phyloP scores from a whole-genome alignment of 306 rosid genomes.

The Leucaena leucocephala region DNA sequence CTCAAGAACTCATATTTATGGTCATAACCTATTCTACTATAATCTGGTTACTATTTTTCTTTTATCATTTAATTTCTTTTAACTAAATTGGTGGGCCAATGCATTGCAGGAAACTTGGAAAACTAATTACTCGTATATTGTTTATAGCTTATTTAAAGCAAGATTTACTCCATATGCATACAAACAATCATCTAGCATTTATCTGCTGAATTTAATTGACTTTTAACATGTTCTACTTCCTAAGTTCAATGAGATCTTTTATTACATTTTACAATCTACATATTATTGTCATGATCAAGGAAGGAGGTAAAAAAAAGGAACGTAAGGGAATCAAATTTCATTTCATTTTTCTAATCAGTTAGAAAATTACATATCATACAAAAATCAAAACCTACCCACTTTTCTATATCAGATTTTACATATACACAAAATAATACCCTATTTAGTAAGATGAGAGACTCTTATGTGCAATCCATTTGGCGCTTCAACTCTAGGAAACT shows the following conservation, averaged over 20 bases:
- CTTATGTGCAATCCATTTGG: slow-evolving; percentile 95
- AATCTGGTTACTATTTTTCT: too few species aligned
- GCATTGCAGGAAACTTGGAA: too few species aligned
- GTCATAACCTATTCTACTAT: too few species aligned
- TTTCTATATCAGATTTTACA: slow-evolving; percentile 53
- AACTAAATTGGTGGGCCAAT: too few species aligned
- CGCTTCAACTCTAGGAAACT: slow-evolving; percentile 95
- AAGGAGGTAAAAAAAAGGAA: background rate
- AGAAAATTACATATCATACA: slow-evolving; percentile 52
- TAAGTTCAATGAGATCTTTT: background rate
- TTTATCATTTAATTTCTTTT: too few species aligned
- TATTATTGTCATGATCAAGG: background rate
- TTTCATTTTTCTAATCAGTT: slow-evolving; percentile 46
- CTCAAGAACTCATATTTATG: too few species aligned
- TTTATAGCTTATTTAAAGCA: too few species aligned
- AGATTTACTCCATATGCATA: too few species aligned
- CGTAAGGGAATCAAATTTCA: slow-evolving; percentile 31
- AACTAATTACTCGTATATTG: too few species aligned
- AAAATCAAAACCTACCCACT: slow-evolving; percentile 18
- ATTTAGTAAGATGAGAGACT: slow-evolving; percentile 57
- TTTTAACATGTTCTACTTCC: background rate
- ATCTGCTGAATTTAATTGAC: background rate
- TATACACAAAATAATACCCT: slow-evolving; percentile 37
- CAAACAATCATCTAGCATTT: background rate
- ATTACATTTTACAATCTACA: background rate